These are phyloP conservation scores for Nepenthes mirabilis DNA, from an alignment of 148 eudicot genomes.

Conservation along the genomic window DNA sequence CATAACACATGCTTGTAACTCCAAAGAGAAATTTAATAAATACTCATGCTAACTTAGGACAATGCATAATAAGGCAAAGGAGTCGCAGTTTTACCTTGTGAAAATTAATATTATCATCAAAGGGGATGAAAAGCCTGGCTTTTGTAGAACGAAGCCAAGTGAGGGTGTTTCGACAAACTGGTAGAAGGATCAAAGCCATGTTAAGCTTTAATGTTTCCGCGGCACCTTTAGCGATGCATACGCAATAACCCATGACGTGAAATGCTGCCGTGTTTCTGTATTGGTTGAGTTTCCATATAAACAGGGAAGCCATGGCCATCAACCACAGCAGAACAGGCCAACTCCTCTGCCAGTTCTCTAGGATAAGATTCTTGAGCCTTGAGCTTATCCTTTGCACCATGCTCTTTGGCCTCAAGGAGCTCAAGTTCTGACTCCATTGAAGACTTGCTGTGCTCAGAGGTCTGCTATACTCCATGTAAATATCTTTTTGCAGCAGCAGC, in stretches of 20 bases:
- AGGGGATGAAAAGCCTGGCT: conserved; percentile 55
- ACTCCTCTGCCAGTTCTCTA: conserved; percentile 80
- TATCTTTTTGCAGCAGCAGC: conserved; percentile 69
- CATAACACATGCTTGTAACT: too few relatives aligned
- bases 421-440: conserved; percentile 63
- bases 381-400: conserved; percentile 31
- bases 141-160: conserved; percentile 79
- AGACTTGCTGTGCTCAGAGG: conserved; percentile 63
- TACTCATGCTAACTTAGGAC: too few relatives aligned
- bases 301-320: conserved; percentile 45
- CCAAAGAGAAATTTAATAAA: conserved; percentile 2
- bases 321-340: conserved; percentile 76
- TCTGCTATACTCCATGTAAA: conserved; percentile 78
- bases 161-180: conserved; percentile 73
- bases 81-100: conserved; percentile 48
- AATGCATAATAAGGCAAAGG: too few relatives aligned
- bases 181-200: conserved; percentile 87
- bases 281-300: conserved; percentile 76
- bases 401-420: conserved; percentile 24
- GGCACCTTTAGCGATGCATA: conserved; percentile 91
- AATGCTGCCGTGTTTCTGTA: conserved; percentile 57
- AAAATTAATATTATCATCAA: conserved; percentile 83
- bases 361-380: conserved; percentile 39
- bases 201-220: conserved; percentile 90
- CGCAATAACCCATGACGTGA: conserved; percentile 82